These are phyloP conservation scores for Sordaria brevicollis DNA, from an alignment of 495 filamentous ascomycete genomes.

Conservation along the genomic window DNA sequence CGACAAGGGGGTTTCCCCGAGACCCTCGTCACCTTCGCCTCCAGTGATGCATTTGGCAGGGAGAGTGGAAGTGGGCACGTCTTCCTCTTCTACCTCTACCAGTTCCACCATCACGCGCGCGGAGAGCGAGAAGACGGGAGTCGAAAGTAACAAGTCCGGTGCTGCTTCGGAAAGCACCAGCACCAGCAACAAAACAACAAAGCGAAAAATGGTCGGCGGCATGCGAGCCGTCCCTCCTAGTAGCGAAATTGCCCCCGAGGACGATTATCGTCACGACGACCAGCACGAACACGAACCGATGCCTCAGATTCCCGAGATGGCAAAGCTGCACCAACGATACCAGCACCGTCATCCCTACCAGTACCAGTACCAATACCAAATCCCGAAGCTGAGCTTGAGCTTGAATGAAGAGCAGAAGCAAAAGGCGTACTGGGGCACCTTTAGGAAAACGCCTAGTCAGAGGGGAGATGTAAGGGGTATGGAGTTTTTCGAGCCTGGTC, in stretches of 20 bases:
- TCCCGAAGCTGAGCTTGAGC: background rate
- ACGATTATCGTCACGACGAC: background rate
- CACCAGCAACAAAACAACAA: no score
- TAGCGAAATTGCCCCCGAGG: background rate
- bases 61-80: no score
- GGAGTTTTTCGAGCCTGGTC: background rate
- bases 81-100: no score
- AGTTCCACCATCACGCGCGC: no score
- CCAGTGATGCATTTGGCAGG: no score
- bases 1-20: background rate
- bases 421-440: background rate
- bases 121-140: no score
- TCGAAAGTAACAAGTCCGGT: no score
- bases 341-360: constrained; percentile 44
- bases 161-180: no score
- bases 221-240: background rate
- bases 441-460: background rate
- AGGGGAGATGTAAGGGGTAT: background rate
- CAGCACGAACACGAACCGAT: background rate
- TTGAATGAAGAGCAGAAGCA: background rate
- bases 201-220: background rate
- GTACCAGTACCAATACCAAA: no score
- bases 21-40: no score
- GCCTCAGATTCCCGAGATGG: background rate
- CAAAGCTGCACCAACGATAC: constrained; percentile 48